Percentiles rank a stretch among this genome's conserved stretches.
phyloP scores from a whole-genome alignment of 345 rosid genomes.

The Pistacia integerrima region DNA sequence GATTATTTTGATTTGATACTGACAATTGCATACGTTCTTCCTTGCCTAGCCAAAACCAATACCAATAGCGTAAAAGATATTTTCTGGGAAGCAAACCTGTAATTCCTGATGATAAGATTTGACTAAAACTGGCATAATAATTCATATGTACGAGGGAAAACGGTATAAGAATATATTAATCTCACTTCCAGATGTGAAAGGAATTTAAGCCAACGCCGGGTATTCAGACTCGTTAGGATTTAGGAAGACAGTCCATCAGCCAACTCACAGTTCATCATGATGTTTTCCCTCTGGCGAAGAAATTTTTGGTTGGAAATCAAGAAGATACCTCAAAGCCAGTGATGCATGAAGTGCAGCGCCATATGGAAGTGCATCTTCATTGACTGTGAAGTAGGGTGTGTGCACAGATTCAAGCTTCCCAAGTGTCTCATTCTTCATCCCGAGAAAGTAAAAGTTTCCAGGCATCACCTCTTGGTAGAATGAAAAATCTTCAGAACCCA shows the following conservation, averaged over 20 bases:
- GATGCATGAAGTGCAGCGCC: slow-evolving; percentile 96
- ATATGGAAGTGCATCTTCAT: slow-evolving; percentile 74
- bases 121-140: not conserved
- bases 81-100: not conserved
- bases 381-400: slow-evolving; percentile 62
- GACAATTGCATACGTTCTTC: not conserved
- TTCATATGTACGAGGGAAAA: not conserved
- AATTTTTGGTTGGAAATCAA: slow-evolving; percentile 32
- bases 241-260: not conserved
- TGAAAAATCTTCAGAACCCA: slow-evolving; percentile 92
- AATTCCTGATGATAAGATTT: not conserved
- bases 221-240: not conserved
- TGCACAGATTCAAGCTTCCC: slow-evolving; percentile 42
- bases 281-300: slow-evolving; percentile 24
- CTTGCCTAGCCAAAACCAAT: not conserved
- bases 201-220: not conserved
- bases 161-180: not conserved
- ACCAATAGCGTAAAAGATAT: not conserved
- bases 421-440: slow-evolving; percentile 56
- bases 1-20: slow-evolving; percentile 8
- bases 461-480: slow-evolving; percentile 80
- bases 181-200: not conserved
- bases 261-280: slow-evolving; percentile 62
- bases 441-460: slow-evolving; percentile 69
- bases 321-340: slow-evolving; percentile 66